Evolutionary conservation across 2,329 filamentous ascomycete species (phyloP), one percentile per base, ranked within the genome.

Genomic region (Talaromyces sp.): DNA sequence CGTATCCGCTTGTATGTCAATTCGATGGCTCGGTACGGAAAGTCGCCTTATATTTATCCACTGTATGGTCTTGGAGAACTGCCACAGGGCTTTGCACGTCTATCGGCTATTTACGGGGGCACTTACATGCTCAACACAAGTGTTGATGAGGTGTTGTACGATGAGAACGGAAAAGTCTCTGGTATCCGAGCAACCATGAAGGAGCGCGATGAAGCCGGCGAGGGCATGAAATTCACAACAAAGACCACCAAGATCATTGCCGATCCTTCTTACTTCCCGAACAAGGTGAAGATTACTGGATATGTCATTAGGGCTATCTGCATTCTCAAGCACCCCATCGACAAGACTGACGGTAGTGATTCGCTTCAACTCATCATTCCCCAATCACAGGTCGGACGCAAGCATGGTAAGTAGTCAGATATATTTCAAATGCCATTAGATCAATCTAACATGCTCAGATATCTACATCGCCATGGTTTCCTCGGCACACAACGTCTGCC

Each of bases 81-180:
- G 58, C 95, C 94, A 36, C 94, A 99, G 78, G 93, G 93, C 60
- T 99, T 99, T 70, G 94, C 94, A 63, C 92, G 94, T 75, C 84
- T 99, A 56, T 97, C 92, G 40, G 94, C 94, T 74, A 97, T 99
- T 77, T 97, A 99, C 73, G 94, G 94, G 64, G 94, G 94, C 67
- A 99, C 94, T 53, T 99, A 99, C 80, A 99, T 99, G 92, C 87
- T 99, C 70, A 97, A 97, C 82, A 96, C 94, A 66, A 86, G 86
- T 66, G 84, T 99, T 57, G 89, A 97, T 63, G 94, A 99, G 80
- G 79, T 99, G 64, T 75, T 89, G 61, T 96, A 94, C 72, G 90
- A 95, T 60, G 69, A 69, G 41, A 84, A 81, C 57, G 84, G 83
- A 71, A 96, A 95, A 81, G 89, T 93, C n/a, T 83, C 85, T 15